Percentiles rank a stretch among this genome's conserved stretches.
Evolutionary conservation across 768 basidiomycete genomes (phyloP).

Genomic region (Serendipita sp.): DNA sequence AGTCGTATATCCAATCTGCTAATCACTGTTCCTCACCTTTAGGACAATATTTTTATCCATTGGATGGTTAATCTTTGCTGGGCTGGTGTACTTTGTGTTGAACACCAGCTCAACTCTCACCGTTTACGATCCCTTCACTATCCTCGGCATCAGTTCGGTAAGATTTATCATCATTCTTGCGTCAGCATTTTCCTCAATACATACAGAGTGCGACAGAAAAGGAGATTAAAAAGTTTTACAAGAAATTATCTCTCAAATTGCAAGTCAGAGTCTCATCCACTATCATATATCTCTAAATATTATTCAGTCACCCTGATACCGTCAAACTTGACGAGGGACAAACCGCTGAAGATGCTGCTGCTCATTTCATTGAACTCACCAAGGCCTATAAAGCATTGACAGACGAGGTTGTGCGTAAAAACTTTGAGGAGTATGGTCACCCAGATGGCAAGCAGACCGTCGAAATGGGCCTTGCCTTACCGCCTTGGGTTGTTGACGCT

Average conservation of each 20-base stretch:
- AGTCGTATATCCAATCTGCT: not conserved
- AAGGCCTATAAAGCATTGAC: slow-evolving; percentile 99
- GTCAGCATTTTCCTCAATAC: slow-evolving; percentile 3
- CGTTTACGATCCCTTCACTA: slow-evolving; percentile 88
- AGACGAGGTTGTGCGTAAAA: slow-evolving; percentile 81
- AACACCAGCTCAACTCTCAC: slow-evolving; percentile 43
- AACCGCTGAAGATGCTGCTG: slow-evolving; percentile 72
- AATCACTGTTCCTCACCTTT: not conserved
- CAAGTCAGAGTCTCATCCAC: slow-evolving; percentile 21
- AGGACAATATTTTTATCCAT: slow-evolving; percentile 45
- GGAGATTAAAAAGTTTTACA: slow-evolving; percentile 91
- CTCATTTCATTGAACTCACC: slow-evolving; percentile 79
- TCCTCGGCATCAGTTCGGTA: slow-evolving; percentile 63
- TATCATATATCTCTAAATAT: not conserved
- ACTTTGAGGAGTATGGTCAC: slow-evolving; percentile 78
- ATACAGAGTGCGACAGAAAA: slow-evolving; percentile 55
- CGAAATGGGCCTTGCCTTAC: slow-evolving; percentile 87
- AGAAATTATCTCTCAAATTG: slow-evolving; percentile 80
- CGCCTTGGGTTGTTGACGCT: slow-evolving; percentile 82
- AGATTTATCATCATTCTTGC: slow-evolving; percentile 17
- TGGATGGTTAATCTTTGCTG: slow-evolving; percentile 63
- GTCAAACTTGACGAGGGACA: slow-evolving; percentile 67
- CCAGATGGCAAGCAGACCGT: slow-evolving; percentile 95
- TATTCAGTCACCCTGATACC: slow-evolving; percentile 85
- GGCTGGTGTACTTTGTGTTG: slow-evolving; percentile 50